phyloP scores from a whole-genome alignment of 257 asterid genomes.

The Ophiorrhiza pumila region DNA sequence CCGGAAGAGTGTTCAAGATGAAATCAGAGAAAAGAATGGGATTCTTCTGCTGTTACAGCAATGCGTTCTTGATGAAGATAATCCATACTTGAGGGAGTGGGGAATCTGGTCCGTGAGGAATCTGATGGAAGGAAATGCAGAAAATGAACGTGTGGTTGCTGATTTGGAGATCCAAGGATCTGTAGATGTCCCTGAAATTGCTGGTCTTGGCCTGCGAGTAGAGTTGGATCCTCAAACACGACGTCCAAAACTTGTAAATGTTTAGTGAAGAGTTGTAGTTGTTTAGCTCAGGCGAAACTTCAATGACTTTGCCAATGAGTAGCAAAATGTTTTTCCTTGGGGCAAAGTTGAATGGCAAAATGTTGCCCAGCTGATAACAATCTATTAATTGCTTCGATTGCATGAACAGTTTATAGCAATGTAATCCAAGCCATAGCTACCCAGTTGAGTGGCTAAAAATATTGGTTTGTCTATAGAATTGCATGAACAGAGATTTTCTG shows the following conservation, averaged over 20 bases:
- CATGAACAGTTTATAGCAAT: too few relatives aligned
- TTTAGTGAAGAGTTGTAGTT: slow-evolving; percentile 6
- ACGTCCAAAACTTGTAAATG: slow-evolving; percentile 77
- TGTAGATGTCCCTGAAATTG: slow-evolving; percentile 65
- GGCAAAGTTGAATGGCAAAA: too few relatives aligned
- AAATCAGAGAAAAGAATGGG: slow-evolving; percentile 58
- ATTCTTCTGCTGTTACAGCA: slow-evolving; percentile 69
- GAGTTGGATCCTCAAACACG: slow-evolving; percentile 66
- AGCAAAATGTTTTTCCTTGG: too few relatives aligned
- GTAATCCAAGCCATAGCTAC: not conserved
- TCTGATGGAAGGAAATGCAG: slow-evolving; percentile 67
- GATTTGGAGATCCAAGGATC: slow-evolving; percentile 64
- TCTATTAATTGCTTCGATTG: too few relatives aligned
- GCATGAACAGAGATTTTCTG: not conserved
- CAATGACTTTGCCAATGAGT: not conserved
- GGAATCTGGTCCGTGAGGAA: slow-evolving; percentile 75
- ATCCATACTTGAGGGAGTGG: slow-evolving; percentile 92
- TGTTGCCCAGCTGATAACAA: too few relatives aligned
- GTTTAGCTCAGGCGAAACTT: not conserved
- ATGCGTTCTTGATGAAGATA: slow-evolving; percentile 74
- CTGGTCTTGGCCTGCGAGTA: slow-evolving; percentile 62
- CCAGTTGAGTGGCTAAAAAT: not conserved
- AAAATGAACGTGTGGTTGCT: slow-evolving; percentile 54
- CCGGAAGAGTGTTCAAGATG: slow-evolving; percentile 62
- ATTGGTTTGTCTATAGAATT: not conserved